These are phyloP conservation scores for Paspalum vaginatum DNA, from an alignment of 176 grass and related monocot species.

Conservation along the genomic window DNA sequence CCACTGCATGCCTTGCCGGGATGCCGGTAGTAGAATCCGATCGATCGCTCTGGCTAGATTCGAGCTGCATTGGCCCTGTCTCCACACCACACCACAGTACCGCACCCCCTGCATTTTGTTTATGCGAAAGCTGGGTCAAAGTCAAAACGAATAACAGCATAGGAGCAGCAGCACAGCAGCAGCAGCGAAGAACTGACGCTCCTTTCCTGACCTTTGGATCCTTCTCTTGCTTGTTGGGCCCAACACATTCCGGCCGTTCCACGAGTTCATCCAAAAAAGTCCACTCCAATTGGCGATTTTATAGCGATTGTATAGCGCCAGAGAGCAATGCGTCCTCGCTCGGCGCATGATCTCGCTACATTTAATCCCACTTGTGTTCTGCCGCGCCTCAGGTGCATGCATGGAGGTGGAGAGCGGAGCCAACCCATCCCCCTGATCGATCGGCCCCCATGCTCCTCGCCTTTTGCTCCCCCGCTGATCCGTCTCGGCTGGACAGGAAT, in stretches of 20 bases:
- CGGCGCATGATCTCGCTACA: constrained; percentile 41
- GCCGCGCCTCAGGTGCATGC: neutral
- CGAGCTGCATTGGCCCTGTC: constrained; percentile 22
- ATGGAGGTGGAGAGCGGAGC: constrained; percentile 20
- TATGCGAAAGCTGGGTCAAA: neutral
- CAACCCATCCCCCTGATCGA: too few species aligned
- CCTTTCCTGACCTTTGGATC: neutral
- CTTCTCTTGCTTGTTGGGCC: neutral
- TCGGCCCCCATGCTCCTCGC: neutral
- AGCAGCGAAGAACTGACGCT: too few species aligned
- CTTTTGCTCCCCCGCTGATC: constrained; percentile 3
- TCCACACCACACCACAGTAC: neutral
- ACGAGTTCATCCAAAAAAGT: neutral
- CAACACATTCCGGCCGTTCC: constrained; percentile 18
- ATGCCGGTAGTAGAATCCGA: neutral
- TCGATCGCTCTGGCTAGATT: constrained; percentile 30
- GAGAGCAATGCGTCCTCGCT: neutral
- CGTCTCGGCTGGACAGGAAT: constrained; percentile 32
- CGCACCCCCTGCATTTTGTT: neutral
- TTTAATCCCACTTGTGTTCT: constrained; percentile 45
- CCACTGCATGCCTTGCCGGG: neutral
- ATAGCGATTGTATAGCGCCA: neutral
- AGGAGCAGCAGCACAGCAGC: neutral
- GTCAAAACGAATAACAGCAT: constrained; percentile 4
- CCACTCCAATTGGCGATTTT: constrained; percentile 17